Evolutionary conservation across 257 asterid species (phyloP).

Genomic region (Verbascum thapsus): DNA sequence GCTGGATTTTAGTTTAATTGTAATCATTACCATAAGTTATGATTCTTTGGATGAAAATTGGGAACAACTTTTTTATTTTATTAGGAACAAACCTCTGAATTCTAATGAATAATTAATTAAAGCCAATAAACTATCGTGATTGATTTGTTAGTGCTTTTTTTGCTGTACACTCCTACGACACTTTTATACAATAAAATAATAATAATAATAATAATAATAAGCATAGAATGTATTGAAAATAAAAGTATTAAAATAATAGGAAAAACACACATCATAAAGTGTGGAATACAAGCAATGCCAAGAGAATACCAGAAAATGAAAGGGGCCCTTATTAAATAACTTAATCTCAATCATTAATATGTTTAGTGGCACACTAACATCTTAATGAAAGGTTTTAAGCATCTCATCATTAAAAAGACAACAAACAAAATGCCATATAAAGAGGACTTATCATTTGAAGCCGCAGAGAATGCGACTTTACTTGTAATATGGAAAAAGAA

Average conservation of each 20-base stretch:
- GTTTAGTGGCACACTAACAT: constrained; percentile 22
- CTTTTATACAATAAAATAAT: background rate
- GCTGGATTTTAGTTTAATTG: too few relatives aligned
- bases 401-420: constrained; percentile 29
- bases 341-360: constrained; percentile 28
- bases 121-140: too few relatives aligned
- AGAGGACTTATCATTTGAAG: too few relatives aligned
- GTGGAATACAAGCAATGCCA: background rate
- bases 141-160: background rate
- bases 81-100: too few relatives aligned
- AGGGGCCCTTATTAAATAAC: background rate
- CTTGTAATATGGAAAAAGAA: background rate
- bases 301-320: background rate
- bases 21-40: too few relatives aligned
- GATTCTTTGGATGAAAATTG: too few relatives aligned
- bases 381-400: constrained; percentile 23
- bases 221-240: background rate
- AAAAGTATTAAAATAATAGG: background rate
- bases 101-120: too few relatives aligned
- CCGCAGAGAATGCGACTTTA: background rate
- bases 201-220: background rate
- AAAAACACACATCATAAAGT: background rate
- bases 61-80: background rate
- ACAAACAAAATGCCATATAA: constrained; percentile 9
- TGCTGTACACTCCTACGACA: background rate